Evolutionary conservation across 495 filamentous ascomycete species (phyloP), one percentile per base, ranked within the genome.

Genomic region (Niebla homalea): DNA sequence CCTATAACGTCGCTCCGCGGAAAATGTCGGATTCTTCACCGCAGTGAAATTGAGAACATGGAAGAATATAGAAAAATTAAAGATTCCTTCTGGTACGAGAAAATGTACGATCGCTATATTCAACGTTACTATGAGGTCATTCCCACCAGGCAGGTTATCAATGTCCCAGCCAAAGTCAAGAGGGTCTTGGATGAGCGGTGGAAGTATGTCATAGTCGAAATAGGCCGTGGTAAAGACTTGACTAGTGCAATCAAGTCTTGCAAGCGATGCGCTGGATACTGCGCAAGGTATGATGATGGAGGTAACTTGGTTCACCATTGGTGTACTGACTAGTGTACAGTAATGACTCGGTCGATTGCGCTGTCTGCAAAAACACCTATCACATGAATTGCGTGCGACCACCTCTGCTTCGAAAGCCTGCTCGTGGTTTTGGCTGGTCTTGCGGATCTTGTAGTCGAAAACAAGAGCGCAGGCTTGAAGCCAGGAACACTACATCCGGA

Each of bases 381-480:
- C 92, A 99, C 68, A 96, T 99, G 92, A 85, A 85, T 61, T 99
- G 92, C 62, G 93, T 99, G 42, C 84, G 83, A 49, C 92, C 92
- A 29, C 87, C 86, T 36, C 64, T 99, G 51, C 78, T 88, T 36
- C 97, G 96, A 64, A 99, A 99, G 67, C 92, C 92, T 18, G 94
- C 92, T 41, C 83, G 92, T 64, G 92, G 92, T 36, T 99, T 99
- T 69, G 92, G 87, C 8, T 99, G 92, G 92, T 85, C 92, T 15
- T 99, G 92, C 65, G 92, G 85, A 21, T 83, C 92, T 49, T 99
- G 92, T 67, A 94, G 87, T 62, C 83, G 89, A 56, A 88, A 85
- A 21, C 89, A 94, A 56, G 93, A 97, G 67, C 80, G 84, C 47
- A 93, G 86, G 64, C 71, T 96, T 14, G 89, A 99, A 64, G 87